Conservation (phyloP, 2,329 filamentous ascomycete species). For the Aspergillus versicolor region DNA sequence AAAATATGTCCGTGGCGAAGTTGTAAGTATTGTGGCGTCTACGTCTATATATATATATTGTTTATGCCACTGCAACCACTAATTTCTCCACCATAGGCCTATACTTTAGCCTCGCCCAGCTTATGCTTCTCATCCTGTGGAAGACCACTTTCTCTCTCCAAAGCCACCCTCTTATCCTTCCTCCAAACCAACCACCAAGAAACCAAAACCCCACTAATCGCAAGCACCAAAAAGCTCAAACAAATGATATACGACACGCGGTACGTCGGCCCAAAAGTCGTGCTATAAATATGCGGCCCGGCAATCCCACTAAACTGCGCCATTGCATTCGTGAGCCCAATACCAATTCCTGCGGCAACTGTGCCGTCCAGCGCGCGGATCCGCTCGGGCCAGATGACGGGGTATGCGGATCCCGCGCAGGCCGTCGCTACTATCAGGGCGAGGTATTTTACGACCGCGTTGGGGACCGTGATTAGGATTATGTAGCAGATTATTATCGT, state of each 20-base stretch:
- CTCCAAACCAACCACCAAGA: slow-evolving; percentile 26
- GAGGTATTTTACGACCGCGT: slow-evolving; percentile 37
- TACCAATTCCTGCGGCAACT: slow-evolving; percentile 41
- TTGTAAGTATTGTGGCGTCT: too few relatives aligned
- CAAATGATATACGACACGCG: slow-evolving; percentile 39
- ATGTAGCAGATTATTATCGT: slow-evolving; percentile 43
- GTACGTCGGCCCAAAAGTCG: slow-evolving; percentile 42
- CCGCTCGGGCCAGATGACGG: slow-evolving; percentile 47
- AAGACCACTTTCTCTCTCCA: neutral
- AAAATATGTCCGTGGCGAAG: too few relatives aligned
- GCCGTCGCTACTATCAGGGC: slow-evolving; percentile 35
- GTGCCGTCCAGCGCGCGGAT: slow-evolving; percentile 44
- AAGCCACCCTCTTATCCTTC: neutral
- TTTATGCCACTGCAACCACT: too few relatives aligned
- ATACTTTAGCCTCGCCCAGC: neutral
- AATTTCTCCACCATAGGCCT: too few relatives aligned
- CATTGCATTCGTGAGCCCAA: slow-evolving; percentile 45
- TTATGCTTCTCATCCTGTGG: neutral
- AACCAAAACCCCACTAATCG: slow-evolving; percentile 27
- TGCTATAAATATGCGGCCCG: slow-evolving; percentile 43
- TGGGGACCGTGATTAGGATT: slow-evolving; percentile 36
- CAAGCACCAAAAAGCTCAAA: slow-evolving; percentile 29
- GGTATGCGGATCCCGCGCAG: slow-evolving; percentile 44
- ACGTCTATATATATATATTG: too few relatives aligned
- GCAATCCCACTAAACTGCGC: slow-evolving; percentile 45